Base-by-base conservation (phyloP, 805 yeast species). In the Metschnikowia amazonensis region DNA sequence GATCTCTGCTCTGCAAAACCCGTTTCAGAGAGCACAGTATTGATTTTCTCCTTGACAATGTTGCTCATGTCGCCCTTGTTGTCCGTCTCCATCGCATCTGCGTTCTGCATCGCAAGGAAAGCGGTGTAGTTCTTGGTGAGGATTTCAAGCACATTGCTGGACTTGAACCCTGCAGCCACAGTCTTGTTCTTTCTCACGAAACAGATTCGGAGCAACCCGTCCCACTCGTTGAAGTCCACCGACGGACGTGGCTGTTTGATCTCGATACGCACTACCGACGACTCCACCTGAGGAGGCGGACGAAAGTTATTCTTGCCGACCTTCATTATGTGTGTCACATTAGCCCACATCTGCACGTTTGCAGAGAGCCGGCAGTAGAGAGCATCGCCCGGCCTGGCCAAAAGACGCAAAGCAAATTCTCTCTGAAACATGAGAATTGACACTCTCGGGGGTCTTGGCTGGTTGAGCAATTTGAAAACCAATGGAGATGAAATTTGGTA, bases 341-440 rank as follows among this genome's bases (percentile, higher is more conserved):
- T 88, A n/a, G 97, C 97, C 97, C 98, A 94, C 98, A 94, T 92
- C 62, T 94, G 99, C 1, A 94, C 98, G 61, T 94, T 94, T 25
- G 96, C 98, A 27, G 96, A 85, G 44, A 94, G 75, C 60, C 99
- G 79, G 66, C 97, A 89, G 70, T 92, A 94, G 32, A 94, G 72
- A 1, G 88, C 66, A 57, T 94, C 98, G n/a, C 99, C 99, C 0
- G 99, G 98, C 56, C 95, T 80, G 1, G 99, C 99, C 43, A 94
- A 74, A 45, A 94, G 72, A 59, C 97, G 83, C 68, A 94, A 66
- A 2, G 99, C 99, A 61, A 94, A 94, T 63, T 94, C 99, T 62
- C 98, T 77, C 71, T 94, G 99, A 66, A 94, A 94, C 99, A 94
- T 94, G 50, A 94, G 84, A 46, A 94, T 86, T 5, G 96, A 86